Base-by-base conservation (phyloP, 1,284 basidiomycete genomes). In the Calocybe gambosa region DNA sequence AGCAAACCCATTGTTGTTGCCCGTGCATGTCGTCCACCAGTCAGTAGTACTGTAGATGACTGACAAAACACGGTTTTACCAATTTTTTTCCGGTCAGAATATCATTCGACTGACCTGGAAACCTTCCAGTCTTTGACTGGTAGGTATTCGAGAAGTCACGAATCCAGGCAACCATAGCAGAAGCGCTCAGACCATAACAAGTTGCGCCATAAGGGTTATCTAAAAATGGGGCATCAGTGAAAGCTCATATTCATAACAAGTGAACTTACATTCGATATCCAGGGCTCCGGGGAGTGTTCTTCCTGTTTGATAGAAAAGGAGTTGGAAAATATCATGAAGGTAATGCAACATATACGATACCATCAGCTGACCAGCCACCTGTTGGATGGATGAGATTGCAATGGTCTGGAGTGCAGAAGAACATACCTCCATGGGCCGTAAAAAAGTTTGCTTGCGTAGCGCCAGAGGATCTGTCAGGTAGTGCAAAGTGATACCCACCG, bases 1-100 rank as follows among this genome's bases (percentile, higher is more conserved):
- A 9, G 59, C 72, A 53, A 83, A 82, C 21, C 65, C 59, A 23
- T 68, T 63, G 48, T 69, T 75, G 60, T 79, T 75, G 6, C 77
- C 75, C 2, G 82, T 83, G 62, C 83, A 86, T 15, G 70, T 71
- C 26, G 55, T 76, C 82, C 82, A 86, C 83, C 81, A 85, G 55
- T 75, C 69, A 1, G 79, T 78, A 1, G 73, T 80, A 21, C 75
- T 77, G 56, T 85, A 85, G 45, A 85, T 81, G 38, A 77, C 77
- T 67, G 58, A 39, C 43, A 2, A 26, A 5, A 25, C 9, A 29
- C 45, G 31, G 13, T 23, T 46, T 40, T 21, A 42, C 42, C 26
- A 37, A 39, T 5, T 5, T 4, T 20, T 5, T 7, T 45, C 6
- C 16, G 13, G 19, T 5, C 18, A 23, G 15, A 1, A 12, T 34